Base-by-base conservation (phyloP, 306 rosid species). In the Aeschynomene evenia region DNA sequence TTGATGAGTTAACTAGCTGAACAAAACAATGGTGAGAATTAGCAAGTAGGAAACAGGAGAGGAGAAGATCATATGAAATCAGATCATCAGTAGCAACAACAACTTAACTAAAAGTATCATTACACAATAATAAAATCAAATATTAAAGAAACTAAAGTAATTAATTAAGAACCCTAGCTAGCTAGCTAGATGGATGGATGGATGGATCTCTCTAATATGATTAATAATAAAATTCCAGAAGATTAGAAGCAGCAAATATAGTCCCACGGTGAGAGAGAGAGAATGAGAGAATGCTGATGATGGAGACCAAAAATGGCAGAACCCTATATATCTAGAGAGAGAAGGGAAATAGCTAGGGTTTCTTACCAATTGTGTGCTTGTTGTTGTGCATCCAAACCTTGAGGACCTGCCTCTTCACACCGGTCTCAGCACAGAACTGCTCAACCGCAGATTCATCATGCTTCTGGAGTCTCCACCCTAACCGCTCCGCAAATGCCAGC, bases 341-440 rank as follows among this genome's bases (percentile, higher is more conserved):
- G 42, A 59, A 51, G 5, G 29, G 51, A 51, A 8, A 20, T 23
- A 67, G 4, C 5, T 85, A 87, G 90, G 92, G 87, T 82, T 89
- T 89, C 92, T 87, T 92, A 75, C 98, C 95, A 26, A 86, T 85
- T 52, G 87, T 87, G 81, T 87, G 86, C 86, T 89, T 92, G 73
- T 92, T 92, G 57, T 92, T 92, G 76, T 92, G 98, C 98, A 92
- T 92, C 95, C 98, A 92, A 39, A 89, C 95, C 91, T 92, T 92
- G 29, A 89, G 83, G 1, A 92, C 96, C 2, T 83, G 85, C n/a
- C 92, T 82, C 51, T 72, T 79, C 10, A 89, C 79, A 3, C 85
- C 72, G 40, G 43, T 81, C 40, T 87, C 92, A 0, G 45, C 68
- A 46, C 91, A 87, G 72, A 92, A 89, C 63, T 72, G 81, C 68